Base-by-base conservation (phyloP, 495 filamentous ascomycete species). In the Hypoxylon subgilvum region DNA sequence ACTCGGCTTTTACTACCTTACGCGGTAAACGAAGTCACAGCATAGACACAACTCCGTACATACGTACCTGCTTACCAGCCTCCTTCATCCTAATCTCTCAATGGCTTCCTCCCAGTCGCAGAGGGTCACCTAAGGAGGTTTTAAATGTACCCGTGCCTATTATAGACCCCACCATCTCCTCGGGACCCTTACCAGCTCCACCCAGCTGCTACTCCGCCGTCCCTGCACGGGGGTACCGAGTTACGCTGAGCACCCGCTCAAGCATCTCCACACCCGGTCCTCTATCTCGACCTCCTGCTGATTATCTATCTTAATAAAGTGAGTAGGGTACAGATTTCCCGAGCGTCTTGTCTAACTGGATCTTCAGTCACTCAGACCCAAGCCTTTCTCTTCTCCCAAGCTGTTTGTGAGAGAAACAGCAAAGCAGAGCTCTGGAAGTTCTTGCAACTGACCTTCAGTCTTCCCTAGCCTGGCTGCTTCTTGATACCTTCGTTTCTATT, bases 401-500 rank as follows among this genome's bases (percentile, higher is more conserved):
- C 41, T 50, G 47, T 67, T 54, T 51, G 43, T 69, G 68, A 65
- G 48, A 65, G 57, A n/a, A n/a, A n/a, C 48, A 58, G 59, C 63
- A 65, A 68, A 71, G 72, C 76, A 75, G 71, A 77, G 72, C 80
- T 80, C 80, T 73, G 77, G 78, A 72, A 80, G 78, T 77, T 80
- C 75, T 74, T 63, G 68, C 69, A 65, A 57, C 53, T 70, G 19
- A 65, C 52, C 57, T 45, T 38, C 41, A 41, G 40, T 17, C 47
- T 45, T 23, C 47, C 18, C 49, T 14, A 27, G 47, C 52, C 42
- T 44, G 47, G 53, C 23, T 52, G 52, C 40, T 64, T 39, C 9
- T 58, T 51, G 21, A 17, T 22, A 54, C 38, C 39, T 65, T 58
- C 35, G 31, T 46, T 61, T 56, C 31, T 54, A n/a, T 10, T 31